phyloP scores from a whole-genome alignment of 108 stramenopile species.

The Nitzschia palea region DNA sequence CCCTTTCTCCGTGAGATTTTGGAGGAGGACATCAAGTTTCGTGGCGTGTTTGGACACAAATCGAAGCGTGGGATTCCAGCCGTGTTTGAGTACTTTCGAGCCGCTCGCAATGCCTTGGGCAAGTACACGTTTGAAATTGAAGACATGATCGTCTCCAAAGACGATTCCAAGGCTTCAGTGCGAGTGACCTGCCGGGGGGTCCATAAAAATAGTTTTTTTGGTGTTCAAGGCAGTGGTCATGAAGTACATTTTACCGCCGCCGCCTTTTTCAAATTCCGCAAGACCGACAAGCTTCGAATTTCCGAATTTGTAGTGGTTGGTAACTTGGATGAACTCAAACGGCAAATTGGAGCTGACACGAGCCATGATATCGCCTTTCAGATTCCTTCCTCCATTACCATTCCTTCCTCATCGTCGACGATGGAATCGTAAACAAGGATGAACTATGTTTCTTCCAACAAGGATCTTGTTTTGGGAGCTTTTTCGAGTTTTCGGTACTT shows the following conservation, averaged over 20 bases:
- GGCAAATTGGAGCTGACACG: background rate
- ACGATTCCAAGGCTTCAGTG: background rate
- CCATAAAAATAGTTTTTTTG: background rate
- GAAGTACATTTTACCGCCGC: background rate
- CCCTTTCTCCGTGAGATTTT: background rate
- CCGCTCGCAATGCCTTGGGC: background rate
- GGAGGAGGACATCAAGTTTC: constrained; percentile 1
- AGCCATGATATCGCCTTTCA: background rate
- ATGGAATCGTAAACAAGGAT: too few relatives aligned
- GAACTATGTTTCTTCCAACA: too few relatives aligned
- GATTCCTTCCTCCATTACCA: background rate
- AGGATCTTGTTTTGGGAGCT: too few relatives aligned
- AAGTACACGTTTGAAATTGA: constrained; percentile 3
- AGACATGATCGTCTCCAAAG: background rate
- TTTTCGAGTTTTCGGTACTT: too few relatives aligned
- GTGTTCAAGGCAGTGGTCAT: background rate
- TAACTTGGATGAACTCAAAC: background rate
- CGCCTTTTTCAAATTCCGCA: constrained; percentile 1
- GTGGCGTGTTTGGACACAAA: background rate
- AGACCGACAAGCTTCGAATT: background rate
- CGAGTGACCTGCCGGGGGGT: background rate
- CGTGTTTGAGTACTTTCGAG: background rate
- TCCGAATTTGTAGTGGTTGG: background rate
- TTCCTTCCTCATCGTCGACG: too few relatives aligned
- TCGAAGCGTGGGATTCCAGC: background rate